These are phyloP conservation scores for Phragmites australis DNA, from an alignment of 176 grass and related monocot species.

Conservation along the genomic window DNA sequence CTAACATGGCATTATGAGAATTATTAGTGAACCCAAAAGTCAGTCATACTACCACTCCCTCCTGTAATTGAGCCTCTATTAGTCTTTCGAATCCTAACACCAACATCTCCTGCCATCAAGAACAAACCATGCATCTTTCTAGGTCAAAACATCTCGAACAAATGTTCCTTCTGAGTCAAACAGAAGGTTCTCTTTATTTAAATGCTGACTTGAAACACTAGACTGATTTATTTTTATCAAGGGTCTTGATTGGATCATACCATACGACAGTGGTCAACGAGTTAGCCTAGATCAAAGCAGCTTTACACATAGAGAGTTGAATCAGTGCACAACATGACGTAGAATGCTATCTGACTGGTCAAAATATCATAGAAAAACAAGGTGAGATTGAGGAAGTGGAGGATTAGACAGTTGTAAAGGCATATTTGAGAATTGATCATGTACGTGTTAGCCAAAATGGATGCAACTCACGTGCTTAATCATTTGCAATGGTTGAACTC, in stretches of 20 bases:
- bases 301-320: slow-evolving; percentile 21
- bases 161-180: slow-evolving; percentile 19
- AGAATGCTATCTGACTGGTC: slow-evolving; percentile 29
- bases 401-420: slow-evolving; percentile 29
- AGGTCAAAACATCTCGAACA: slow-evolving; percentile 29
- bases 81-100: too few relatives aligned
- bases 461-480: slow-evolving; percentile 51
- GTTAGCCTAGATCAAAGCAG: slow-evolving; percentile 19
- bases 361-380: slow-evolving; percentile 32
- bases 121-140: too few relatives aligned
- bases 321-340: slow-evolving; percentile 28
- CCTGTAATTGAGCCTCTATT: too few relatives aligned
- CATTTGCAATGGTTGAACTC: slow-evolving; percentile 22
- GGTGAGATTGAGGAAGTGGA: slow-evolving; percentile 38
- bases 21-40: too few relatives aligned
- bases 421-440: background rate
- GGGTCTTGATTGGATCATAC: slow-evolving; percentile 23
- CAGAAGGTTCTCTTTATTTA: slow-evolving; percentile 16
- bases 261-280: slow-evolving; percentile 36
- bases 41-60: too few relatives aligned
- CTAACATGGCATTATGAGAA: slow-evolving; percentile 25
- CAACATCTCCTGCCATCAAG: too few relatives aligned
- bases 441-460: slow-evolving; percentile 22
- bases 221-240: background rate
- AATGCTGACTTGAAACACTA: slow-evolving; percentile 29